Evolutionary conservation across 139 green algal genomes (phyloP).

Genomic region (Mesotaenium endlicherianum): DNA sequence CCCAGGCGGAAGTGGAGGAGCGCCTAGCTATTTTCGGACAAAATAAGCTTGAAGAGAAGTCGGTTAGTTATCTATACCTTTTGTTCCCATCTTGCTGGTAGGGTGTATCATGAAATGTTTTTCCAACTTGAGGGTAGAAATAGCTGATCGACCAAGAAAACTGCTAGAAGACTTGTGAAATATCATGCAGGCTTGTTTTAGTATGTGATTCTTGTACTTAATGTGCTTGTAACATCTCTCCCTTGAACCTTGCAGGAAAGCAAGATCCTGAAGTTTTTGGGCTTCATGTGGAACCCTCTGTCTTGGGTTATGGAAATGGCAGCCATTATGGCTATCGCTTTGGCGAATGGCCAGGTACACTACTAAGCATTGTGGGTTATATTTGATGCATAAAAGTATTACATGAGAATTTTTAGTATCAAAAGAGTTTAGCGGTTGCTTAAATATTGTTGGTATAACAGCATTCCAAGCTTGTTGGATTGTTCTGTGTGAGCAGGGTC

Average conservation of each 20-base stretch:
- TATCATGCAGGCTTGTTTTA: not conserved
- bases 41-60: constrained; percentile 50
- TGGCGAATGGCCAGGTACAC: constrained; percentile 34
- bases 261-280: constrained; percentile 61
- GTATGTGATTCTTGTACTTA: not conserved
- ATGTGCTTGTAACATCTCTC: not conserved
- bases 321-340: constrained; percentile 77
- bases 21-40: constrained; percentile 31
- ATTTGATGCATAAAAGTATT: not conserved
- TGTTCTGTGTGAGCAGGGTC: not conserved
- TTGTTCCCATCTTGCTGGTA: no score
- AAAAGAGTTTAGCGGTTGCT: not conserved
- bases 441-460: not conserved
- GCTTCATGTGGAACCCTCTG: constrained; percentile 67
- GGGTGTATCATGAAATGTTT: not conserved
- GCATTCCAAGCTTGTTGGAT: not conserved
- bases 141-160: not conserved
- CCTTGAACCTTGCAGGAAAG: constrained; percentile 52
- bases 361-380: not conserved
- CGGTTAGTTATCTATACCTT: constrained; percentile 2
- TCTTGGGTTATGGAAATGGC: constrained; percentile 74
- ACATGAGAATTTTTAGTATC: not conserved
- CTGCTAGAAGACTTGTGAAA: not conserved
- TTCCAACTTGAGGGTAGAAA: not conserved
- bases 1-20: constrained; percentile 8